Base-by-base conservation (phyloP, 1,284 basidiomycete species). In the Tetrapyrgos nigripes region DNA sequence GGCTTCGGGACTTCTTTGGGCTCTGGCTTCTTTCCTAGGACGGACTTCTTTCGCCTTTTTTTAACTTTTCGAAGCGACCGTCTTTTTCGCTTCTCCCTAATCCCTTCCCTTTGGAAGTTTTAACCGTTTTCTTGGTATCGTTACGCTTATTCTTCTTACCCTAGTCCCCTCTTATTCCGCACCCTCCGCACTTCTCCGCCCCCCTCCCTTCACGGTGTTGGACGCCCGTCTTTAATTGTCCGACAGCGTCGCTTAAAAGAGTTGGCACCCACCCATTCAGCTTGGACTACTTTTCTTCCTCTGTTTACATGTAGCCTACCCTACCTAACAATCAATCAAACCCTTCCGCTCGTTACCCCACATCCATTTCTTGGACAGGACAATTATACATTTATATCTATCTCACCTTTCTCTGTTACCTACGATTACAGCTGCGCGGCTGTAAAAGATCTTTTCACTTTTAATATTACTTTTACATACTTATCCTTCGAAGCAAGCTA, bases 121-220 rank as follows among this genome's bases (percentile, higher is more conserved):
- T 59, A n/a, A n/a, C n/a, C n/a, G n/a, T n/a, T n/a, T n/a, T n/a
- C n/a, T n/a, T n/a, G n/a, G n/a, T n/a, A n/a, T n/a, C n/a, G n/a
- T n/a, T n/a, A n/a, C n/a, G n/a, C n/a, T n/a, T 58, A 50, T 48
- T 21, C 28, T 33, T 46, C 50, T 60, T 21, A 35, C 56, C 17
- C 37, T 55, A 48, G 50, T 11, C 24, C 55, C 8, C 43, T 50
- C 35, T 6, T 59, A 11, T 46, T 51, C 45, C 52, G 55, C 35
- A 55, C 58, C 46, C 19, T 26, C 13, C 23, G 31, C 33, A 52
- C 54, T 60, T 48, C 27, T 50, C 27, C 37, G 44, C 28, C 53
- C 35, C 21, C 46, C 46, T 53, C 46, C 49, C 53, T 58, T 29
- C 43, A 26, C 13, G 49, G 29, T 27, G 13, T 6, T 35, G 14